phyloP scores from a whole-genome alignment of 192 early-diverging fungal species.

The Backusella tuberculispora region DNA sequence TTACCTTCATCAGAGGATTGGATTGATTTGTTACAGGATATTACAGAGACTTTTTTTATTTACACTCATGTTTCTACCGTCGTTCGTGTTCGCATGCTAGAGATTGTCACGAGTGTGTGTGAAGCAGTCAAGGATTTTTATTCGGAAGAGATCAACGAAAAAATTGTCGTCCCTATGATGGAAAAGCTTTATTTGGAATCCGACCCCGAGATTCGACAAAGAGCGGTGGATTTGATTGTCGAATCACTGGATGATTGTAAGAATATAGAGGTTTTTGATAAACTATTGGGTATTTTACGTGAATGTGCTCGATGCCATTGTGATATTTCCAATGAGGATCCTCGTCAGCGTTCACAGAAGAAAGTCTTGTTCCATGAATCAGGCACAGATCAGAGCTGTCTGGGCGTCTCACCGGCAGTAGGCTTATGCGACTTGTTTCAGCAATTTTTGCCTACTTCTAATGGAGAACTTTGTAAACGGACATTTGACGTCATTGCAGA shows the following conservation, averaged over 20 bases:
- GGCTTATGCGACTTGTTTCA: conserved; percentile 56
- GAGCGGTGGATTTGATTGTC: conserved; percentile 46
- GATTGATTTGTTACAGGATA: conserved; percentile 49
- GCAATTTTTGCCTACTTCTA: conserved; percentile 42
- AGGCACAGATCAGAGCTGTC: conserved; percentile 32
- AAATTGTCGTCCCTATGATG: conserved; percentile 53
- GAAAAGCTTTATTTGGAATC: conserved; percentile 41
- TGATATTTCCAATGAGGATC: neutral
- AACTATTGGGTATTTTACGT: conserved; percentile 39
- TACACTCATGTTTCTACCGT: conserved; percentile 22
- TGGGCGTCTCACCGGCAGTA: conserved; percentile 39
- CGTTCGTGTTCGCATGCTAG: conserved; percentile 42
- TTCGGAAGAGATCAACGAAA: conserved; percentile 44
- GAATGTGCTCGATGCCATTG: conserved; percentile 49
- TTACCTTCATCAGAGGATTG: conserved; percentile 59
- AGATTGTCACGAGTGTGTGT: conserved; percentile 52
- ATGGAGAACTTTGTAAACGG: conserved; percentile 36
- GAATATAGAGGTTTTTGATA: conserved; percentile 39
- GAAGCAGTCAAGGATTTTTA: conserved; percentile 56
- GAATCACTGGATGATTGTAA: conserved; percentile 35
- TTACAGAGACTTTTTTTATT: conserved; percentile 50
- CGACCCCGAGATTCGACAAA: conserved; percentile 40
- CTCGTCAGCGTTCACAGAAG: neutral
- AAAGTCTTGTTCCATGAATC: neutral
- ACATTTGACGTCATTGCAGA: conserved; percentile 46